Base-by-base conservation (phyloP, 2,329 filamentous ascomycete genomes). In the Colletotrichum sp. region DNA sequence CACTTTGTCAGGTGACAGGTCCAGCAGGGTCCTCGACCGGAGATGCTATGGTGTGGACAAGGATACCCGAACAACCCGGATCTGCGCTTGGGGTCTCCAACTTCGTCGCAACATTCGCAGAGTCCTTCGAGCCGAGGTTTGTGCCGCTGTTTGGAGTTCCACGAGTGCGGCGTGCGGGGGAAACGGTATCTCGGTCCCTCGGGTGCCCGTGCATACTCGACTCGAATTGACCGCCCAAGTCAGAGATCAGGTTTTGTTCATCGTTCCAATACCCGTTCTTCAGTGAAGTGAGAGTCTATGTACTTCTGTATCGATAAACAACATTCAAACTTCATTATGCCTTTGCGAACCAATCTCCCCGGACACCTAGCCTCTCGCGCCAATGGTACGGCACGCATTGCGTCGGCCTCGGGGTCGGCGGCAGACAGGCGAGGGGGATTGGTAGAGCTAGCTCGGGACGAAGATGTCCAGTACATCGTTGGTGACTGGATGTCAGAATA, bases 401-500 rank as follows among this genome's bases (percentile, higher is more conserved):
- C 80, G 30, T 84, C 83, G 21, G 82, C 83, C 52, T 81, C 80
- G 0, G 80, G 80, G 12, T 80, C 80, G 1, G 79, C 80, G 28
- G 79, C 78, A 5, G 80, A 81, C 34, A 76, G 80, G 12, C 79
- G 80, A 21, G 77, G 78, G 36, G 79, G 80, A 28, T 60, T 81
- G n/a, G 78, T 77, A 39, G 77, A 78, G 12, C 76, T 81, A 15
- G 80, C 79, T 9, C 74, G 71, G 5, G 76, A 78, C 7, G 80
- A 79, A 55, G 78, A 82, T 55, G 78, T 85, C 9, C 80, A 86
- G 65, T 83, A 85, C 59, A 85, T 86, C 36, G 84, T 83, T 2
- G 85, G 84, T 24, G 85, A 86, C 79, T 86, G 84, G 81, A 81
- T 86, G 62, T 85, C 84, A 12, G 85, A 86, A 77, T 87, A 87